These are phyloP conservation scores for Anthracocystis walkeri DNA, from an alignment of 1,284 basidiomycete genomes.

Conservation along the genomic window DNA sequence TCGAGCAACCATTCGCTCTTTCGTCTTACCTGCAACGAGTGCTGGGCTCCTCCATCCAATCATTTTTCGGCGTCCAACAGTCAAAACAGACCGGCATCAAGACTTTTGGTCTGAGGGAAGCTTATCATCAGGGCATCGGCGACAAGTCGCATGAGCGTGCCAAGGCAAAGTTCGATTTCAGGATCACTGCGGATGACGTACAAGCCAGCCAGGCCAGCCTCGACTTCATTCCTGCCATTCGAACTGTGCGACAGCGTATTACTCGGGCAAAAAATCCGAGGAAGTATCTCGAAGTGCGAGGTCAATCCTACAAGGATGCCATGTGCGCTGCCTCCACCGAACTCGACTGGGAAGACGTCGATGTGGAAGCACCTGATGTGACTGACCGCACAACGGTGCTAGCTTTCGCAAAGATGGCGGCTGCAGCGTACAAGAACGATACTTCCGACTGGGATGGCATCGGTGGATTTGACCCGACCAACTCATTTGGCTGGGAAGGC, in stretches of 20 bases:
- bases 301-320: constrained; percentile 40
- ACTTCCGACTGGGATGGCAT: constrained; percentile 42
- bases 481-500: constrained; percentile 91
- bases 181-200: constrained; percentile 31
- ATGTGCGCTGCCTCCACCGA: constrained; percentile 42
- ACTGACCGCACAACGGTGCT: constrained; percentile 82
- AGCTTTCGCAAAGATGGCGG: constrained; percentile 91
- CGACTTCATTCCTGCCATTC: constrained; percentile 41
- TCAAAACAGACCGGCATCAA: constrained; percentile 7
- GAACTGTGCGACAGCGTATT: constrained; percentile 40
- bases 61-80: not conserved
- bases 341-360: constrained; percentile 72
- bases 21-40: constrained; percentile 27
- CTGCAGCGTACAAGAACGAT: constrained; percentile 79
- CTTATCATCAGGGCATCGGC: constrained; percentile 46
- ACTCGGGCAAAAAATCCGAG: constrained; percentile 37
- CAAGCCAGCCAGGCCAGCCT: constrained; percentile 15
- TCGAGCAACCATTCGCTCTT: constrained; percentile 30
- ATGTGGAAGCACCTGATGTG: constrained; percentile 75
- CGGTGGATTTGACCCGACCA: constrained; percentile 71
- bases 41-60: constrained; percentile 16
- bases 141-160: constrained; percentile 41
- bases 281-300: constrained; percentile 45
- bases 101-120: constrained; percentile 40
- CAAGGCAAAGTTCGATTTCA: constrained; percentile 30